Base-by-base conservation (phyloP, 495 filamentous ascomycete species). In the Penicillium crystallinum region DNA sequence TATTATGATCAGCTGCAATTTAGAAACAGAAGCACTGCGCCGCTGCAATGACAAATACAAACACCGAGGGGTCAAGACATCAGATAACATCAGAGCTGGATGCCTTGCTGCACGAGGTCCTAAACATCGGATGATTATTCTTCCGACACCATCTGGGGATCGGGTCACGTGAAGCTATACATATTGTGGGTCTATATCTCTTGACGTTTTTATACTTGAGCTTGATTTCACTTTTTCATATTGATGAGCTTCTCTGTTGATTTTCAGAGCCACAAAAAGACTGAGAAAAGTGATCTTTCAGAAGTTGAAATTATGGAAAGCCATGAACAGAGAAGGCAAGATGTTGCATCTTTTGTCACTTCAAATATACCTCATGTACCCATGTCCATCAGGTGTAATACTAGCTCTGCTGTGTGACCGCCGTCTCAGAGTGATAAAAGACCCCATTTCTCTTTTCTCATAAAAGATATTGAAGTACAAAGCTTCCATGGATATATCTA, bases 61-160 rank as follows among this genome's bases (percentile, higher is more conserved):
- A 50, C n/a, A 22, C 14, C 17, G 48, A 21, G 37, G 27, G 38
- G 29, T 22, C 18, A 27, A 25, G 19, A 10, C 29, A 23, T 39
- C 25, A 25, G 21, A 31, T 48, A 34, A 23, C 35, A 48, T 5
- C 39, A 11, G 29, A 41, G 44, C 35, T 54, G 25, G 19, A 18
- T 17, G 31, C 45, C 33, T 50, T 41, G 21, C 37, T 33, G 37
- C 49, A 46, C 30, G 39, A 50, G 35, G 36, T 22, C 47, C 41
- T 8, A 47, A 54, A 41, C 43, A 47, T 1, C 35, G 51, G 51
- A 34, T 23, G 4, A 54, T 33, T 18, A 23, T 54, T 54, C 10
- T 10, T 47, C 43, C 51, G 18, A 1, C 6, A 5, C 25, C 17
- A 17, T 40, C 23, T 25, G 35, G 46, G 46, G 46, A 47, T 10